Percentiles rank a stretch among this genome's conserved stretches.
These are phyloP conservation scores for Postia placenta DNA, from an alignment of 768 basidiomycete species.

Conservation along the genomic window DNA sequence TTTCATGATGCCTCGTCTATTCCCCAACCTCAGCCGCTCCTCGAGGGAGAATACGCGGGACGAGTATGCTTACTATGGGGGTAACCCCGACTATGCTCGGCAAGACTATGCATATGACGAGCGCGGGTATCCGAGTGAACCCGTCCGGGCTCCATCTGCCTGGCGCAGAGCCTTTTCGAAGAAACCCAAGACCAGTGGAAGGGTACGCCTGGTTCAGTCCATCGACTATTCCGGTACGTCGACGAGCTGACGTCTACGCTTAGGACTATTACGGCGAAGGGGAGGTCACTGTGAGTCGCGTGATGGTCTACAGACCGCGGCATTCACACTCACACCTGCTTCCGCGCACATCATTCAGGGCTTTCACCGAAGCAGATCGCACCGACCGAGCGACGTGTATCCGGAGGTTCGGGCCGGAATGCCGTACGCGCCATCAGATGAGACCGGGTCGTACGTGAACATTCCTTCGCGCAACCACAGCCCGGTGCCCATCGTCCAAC, in stretches of 20 bases:
- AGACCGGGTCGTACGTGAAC: slow-evolving; percentile 14
- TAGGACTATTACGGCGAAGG: slow-evolving; percentile 7
- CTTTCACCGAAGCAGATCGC: slow-evolving; percentile 1
- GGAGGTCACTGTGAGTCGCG: not conserved
- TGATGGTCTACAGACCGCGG: not conserved
- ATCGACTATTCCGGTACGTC: not conserved
- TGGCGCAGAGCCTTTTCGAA: slow-evolving; percentile 19
- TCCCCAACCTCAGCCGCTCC: slow-evolving; percentile 19
- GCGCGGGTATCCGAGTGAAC: slow-evolving; percentile 15
- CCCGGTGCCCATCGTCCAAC: slow-evolving; percentile 21
- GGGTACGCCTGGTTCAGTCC: not conserved
- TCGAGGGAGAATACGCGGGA: slow-evolving; percentile 11
- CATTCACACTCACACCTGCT: not conserved
- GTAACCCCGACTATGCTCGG: slow-evolving; percentile 10
- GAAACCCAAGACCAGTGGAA: slow-evolving; percentile 7
- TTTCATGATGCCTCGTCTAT: slow-evolving; percentile 20
- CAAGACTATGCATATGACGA: slow-evolving; percentile 13
- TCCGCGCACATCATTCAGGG: not conserved
- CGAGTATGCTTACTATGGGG: slow-evolving; percentile 11
- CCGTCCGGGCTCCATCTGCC: slow-evolving; percentile 12
- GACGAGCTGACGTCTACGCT: not conserved
- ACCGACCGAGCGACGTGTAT: slow-evolving; percentile 13
- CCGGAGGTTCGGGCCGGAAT: slow-evolving; percentile 5
- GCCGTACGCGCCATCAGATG: slow-evolving; percentile 4
- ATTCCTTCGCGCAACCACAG: slow-evolving; percentile 12